A percentile compares a stretch with the other conserved stretches of the same genome.
Evolutionary conservation across 139 green algal species (phyloP).

Genomic region (Picochlorum sp.): DNA sequence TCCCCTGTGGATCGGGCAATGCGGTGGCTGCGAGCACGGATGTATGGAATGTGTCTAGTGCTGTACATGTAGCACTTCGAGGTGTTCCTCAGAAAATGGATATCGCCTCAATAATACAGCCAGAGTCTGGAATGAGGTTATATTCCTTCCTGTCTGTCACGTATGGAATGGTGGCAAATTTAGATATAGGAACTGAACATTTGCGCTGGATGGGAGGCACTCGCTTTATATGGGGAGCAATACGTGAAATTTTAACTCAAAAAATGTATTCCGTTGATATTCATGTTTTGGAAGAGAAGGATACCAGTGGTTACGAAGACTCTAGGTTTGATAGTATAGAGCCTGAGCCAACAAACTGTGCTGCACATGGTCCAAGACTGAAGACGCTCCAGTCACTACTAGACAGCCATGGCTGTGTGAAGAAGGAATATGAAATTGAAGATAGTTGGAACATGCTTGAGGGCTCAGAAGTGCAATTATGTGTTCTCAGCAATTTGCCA

Average conservation of each 20-base stretch:
- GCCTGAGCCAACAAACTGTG: neutral
- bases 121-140: conserved; percentile 16
- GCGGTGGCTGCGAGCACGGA: conserved; percentile 45
- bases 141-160: conserved; percentile 52
- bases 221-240: conserved; percentile 52
- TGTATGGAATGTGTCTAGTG: conserved; percentile 43
- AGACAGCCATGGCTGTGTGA: neutral
- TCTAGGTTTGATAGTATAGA: neutral
- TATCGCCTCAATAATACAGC: conserved; percentile 53
- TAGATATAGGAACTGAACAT: conserved; percentile 67
- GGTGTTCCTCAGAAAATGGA: conserved; percentile 30
- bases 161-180: conserved; percentile 60
- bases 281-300: neutral
- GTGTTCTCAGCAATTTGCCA: conserved; percentile 32
- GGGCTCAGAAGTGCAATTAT: conserved; percentile 19
- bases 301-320: neutral
- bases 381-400: neutral
- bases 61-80: conserved; percentile 41
- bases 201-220: conserved; percentile 63
- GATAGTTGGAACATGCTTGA: neutral
- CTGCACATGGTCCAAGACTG: neutral
- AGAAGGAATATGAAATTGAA: neutral
- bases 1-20: conserved; percentile 59
- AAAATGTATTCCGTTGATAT: neutral
- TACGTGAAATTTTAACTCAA: conserved; percentile 44